Evolutionary conservation across 2,329 filamentous ascomycete species (phyloP).

Genomic region (Fusarium phyllophilum): DNA sequence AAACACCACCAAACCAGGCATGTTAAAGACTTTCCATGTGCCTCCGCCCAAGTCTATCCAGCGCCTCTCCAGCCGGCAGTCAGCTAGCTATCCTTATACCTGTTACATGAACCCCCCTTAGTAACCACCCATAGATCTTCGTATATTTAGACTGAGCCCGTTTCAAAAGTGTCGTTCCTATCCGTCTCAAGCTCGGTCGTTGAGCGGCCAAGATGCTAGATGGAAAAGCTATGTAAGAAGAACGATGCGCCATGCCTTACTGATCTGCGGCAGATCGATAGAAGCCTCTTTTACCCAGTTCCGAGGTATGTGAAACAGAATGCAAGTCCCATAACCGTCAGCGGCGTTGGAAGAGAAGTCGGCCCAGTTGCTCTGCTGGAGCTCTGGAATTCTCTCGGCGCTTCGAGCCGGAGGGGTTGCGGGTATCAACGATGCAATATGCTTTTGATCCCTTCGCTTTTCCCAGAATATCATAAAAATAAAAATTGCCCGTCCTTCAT

Average conservation of each 20-base stretch:
- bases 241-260: slow-evolving; percentile 21
- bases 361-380: slow-evolving; percentile 24
- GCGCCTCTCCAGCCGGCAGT: slow-evolving; percentile 11
- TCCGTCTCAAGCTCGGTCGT: slow-evolving; percentile 13
- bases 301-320: slow-evolving; percentile 42
- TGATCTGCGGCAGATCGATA: slow-evolving; percentile 24
- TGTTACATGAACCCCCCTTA: slow-evolving; percentile 9
- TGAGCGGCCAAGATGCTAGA: slow-evolving; percentile 6
- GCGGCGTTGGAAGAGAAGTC: slow-evolving; percentile 29
- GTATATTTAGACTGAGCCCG: slow-evolving; percentile 6
- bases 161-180: slow-evolving; percentile 7
- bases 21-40: slow-evolving; percentile 21
- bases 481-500: slow-evolving; percentile 41
- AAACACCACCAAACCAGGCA: slow-evolving; percentile 41
- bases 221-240: slow-evolving; percentile 20
- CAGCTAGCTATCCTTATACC: slow-evolving; percentile 15
- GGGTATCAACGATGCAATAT: slow-evolving; percentile 49
- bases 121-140: not conserved
- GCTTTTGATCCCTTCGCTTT: slow-evolving; percentile 47
- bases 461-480: slow-evolving; percentile 46
- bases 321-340: slow-evolving; percentile 42
- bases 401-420: slow-evolving; percentile 41
- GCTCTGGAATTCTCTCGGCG: slow-evolving; percentile 11
- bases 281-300: slow-evolving; percentile 25
- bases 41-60: slow-evolving; percentile 28